phyloP scores from a whole-genome alignment of 176 grass and related monocot species.

The Oryza meyeriana region DNA sequence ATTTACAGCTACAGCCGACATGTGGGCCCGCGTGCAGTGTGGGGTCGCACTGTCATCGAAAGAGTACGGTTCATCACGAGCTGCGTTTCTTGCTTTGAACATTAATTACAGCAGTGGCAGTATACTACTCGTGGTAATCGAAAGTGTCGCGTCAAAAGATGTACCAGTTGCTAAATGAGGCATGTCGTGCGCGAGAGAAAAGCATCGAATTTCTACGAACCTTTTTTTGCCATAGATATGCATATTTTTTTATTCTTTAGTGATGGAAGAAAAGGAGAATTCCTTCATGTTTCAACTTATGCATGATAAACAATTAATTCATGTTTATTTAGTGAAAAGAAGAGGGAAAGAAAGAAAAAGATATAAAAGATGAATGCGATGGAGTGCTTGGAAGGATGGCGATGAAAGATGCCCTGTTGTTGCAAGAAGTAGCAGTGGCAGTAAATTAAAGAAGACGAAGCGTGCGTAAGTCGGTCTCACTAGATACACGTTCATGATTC shows the following conservation, averaged over 20 bases:
- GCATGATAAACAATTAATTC: background rate
- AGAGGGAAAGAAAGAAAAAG: background rate
- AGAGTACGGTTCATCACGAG: background rate
- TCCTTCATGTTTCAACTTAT: background rate
- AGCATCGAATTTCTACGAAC: conserved; percentile 23
- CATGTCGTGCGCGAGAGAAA: conserved; percentile 14
- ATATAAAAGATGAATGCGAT: background rate
- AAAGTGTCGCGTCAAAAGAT: background rate
- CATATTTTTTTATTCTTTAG: background rate
- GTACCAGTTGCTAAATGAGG: background rate
- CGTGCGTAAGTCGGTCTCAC: background rate
- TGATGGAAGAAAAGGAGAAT: background rate
- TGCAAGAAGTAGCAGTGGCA: background rate
- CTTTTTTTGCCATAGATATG: conserved; percentile 7
- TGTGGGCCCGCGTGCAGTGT: background rate
- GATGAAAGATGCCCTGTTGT: conserved; percentile 24
- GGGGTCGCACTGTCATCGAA: background rate
- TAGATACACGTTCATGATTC: background rate
- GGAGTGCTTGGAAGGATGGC: background rate
- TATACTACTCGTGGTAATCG: too few relatives aligned
- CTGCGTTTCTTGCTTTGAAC: background rate
- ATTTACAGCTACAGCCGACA: too few relatives aligned
- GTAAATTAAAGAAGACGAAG: background rate
- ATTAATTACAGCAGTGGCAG: too few relatives aligned
- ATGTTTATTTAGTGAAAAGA: background rate